These are phyloP conservation scores for Avena atlantica DNA, from an alignment of 176 grass and related monocot species.

Conservation along the genomic window DNA sequence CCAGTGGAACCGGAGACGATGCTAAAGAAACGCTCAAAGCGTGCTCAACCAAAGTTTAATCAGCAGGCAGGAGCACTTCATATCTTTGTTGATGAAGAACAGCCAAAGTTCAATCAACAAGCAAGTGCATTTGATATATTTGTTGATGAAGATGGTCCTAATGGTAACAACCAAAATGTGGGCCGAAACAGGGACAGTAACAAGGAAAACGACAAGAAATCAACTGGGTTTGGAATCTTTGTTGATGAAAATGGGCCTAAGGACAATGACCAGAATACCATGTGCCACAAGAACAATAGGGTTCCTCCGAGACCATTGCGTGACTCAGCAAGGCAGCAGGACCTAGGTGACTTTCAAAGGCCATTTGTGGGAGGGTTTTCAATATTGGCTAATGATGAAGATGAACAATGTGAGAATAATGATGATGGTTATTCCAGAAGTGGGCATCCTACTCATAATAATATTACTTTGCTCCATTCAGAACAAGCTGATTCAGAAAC, in stretches of 20 bases:
- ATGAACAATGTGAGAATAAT: conserved; percentile 40
- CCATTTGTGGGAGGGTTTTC: conserved; percentile 72
- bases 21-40: conserved; percentile 66
- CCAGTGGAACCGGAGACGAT: conserved; percentile 76
- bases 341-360: conserved; percentile 40
- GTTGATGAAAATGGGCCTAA: conserved; percentile 64
- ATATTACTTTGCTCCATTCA: conserved; percentile 19
- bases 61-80: conserved; percentile 66
- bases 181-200: conserved; percentile 35
- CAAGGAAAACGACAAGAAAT: conserved; percentile 51
- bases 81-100: conserved; percentile 87
- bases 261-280: conserved; percentile 31
- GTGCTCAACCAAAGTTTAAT: conserved; percentile 51
- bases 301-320: conserved; percentile 25
- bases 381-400: conserved; percentile 80
- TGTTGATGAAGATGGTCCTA: conserved; percentile 64
- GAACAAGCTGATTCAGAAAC: conserved; percentile 34
- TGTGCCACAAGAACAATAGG: conserved; percentile 32
- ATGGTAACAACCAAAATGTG: conserved; percentile 34
- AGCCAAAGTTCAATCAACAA: conserved; percentile 50
- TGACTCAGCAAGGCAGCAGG: conserved; percentile 43
- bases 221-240: conserved; percentile 64
- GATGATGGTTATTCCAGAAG: conserved; percentile 25
- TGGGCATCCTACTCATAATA: conserved; percentile 28
- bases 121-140: conserved; percentile 75